These are phyloP conservation scores for Kwoniella dejecticola DNA, from an alignment of 768 basidiomycete species.

Conservation along the genomic window DNA sequence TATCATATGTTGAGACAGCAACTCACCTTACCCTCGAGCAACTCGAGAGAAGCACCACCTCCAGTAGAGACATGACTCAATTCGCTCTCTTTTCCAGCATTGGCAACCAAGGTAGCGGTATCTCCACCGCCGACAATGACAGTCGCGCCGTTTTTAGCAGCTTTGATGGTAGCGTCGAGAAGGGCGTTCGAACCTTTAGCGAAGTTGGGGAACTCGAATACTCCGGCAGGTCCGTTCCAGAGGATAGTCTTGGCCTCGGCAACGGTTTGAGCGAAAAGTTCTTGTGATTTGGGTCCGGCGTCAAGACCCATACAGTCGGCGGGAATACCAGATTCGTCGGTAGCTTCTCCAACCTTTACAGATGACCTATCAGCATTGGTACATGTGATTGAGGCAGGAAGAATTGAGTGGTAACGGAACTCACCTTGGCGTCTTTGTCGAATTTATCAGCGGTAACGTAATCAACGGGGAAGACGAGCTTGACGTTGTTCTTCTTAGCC, in stretches of 20 bases:
- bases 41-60: conserved; percentile 71
- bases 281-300: conserved; percentile 77
- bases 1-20: too few relatives aligned
- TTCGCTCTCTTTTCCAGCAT: conserved; percentile 78
- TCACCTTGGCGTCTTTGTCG: conserved; percentile 80
- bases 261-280: conserved; percentile 78
- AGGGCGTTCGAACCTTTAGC: conserved; percentile 79
- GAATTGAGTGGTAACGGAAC: too few relatives aligned
- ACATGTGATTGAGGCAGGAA: too few relatives aligned
- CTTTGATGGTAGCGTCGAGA: conserved; percentile 81
- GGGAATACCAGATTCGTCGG: conserved; percentile 84
- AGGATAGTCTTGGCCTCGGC: conserved; percentile 89
- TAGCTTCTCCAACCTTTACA: conserved; percentile 68
- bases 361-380: not conserved
- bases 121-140: conserved; percentile 86
- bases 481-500: conserved; percentile 86
- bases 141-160: conserved; percentile 78
- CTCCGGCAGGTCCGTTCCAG: conserved; percentile 92
- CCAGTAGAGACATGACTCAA: conserved; percentile 97
- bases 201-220: conserved; percentile 95
- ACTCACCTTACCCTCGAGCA: conserved; percentile 93
- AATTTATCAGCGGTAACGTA: conserved; percentile 94
- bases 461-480: conserved; percentile 93
- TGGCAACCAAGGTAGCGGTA: conserved; percentile 85
- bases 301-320: conserved; percentile 95